Conservation (phyloP, 345 rosid species). For the Aquilaria yunnanensis region DNA sequence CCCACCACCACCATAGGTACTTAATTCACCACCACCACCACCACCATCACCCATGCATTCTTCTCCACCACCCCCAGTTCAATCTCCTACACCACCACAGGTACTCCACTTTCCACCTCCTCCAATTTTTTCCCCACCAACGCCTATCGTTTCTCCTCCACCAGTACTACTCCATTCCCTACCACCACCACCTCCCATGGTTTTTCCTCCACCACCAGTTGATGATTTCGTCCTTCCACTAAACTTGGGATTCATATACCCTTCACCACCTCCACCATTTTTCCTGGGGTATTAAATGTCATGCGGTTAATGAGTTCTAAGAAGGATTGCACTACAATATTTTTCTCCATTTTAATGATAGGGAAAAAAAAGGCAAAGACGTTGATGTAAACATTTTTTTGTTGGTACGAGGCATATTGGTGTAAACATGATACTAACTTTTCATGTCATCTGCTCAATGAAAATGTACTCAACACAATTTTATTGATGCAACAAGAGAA, state of each 20-base stretch:
- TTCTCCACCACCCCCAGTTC: conserved; percentile 13
- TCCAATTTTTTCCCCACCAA: neutral
- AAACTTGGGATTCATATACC: conserved; percentile 18
- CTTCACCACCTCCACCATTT: conserved; percentile 23
- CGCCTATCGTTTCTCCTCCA: conserved; percentile 10
- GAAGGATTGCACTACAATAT: too few relatives aligned
- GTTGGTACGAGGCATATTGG: too few relatives aligned
- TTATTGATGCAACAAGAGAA: too few relatives aligned
- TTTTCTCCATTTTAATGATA: too few relatives aligned
- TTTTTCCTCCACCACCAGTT: conserved; percentile 13
- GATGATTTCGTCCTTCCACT: conserved; percentile 7
- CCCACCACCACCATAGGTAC: conserved; percentile 14
- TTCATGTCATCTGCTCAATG: neutral
- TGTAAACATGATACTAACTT: neutral
- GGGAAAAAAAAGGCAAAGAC: too few relatives aligned
- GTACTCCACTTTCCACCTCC: neutral
- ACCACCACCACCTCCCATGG: conserved; percentile 17
- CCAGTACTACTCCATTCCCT: conserved; percentile 21
- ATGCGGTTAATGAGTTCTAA: too few relatives aligned
- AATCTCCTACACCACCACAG: conserved; percentile 18
- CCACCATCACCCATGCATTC: conserved; percentile 5
- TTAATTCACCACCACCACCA: conserved; percentile 12
- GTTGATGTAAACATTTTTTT: too few relatives aligned
- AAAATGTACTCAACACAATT: too few relatives aligned
- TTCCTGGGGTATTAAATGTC: conserved; percentile 15